Evolutionary conservation across 148 eudicot genomes (phyloP).

Genomic region (Silene conica): DNA sequence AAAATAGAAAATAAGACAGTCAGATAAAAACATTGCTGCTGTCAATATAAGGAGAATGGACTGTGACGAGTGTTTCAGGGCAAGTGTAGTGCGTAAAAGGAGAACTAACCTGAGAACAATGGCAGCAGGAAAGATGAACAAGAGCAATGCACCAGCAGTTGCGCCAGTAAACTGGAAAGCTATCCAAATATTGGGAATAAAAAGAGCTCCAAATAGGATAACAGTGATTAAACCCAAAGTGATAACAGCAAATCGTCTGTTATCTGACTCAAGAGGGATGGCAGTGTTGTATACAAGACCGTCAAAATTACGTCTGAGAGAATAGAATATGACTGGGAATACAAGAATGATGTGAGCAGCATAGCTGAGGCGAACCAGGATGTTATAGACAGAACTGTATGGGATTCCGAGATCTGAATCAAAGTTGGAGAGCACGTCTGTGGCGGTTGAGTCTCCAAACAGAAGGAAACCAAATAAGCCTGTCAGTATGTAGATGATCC

Average conservation of each 20-base stretch:
- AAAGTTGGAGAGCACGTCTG: constrained; percentile 84
- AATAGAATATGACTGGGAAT: constrained; percentile 84
- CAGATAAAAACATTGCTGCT: no score
- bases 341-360: constrained; percentile 88
- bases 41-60: no score
- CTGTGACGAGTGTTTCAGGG: no score
- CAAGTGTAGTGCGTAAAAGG: no score
- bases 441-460: constrained; percentile 82
- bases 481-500: constrained; percentile 67
- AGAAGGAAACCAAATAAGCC: constrained; percentile 84
- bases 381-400: constrained; percentile 63
- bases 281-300: constrained; percentile 68
- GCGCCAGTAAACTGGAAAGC: constrained; percentile 98
- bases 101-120: constrained; percentile 65
- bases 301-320: constrained; percentile 74
- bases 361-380: constrained; percentile 80
- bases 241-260: constrained; percentile 46
- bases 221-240: constrained; percentile 54
- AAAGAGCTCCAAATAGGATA: constrained; percentile 73
- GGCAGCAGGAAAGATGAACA: constrained; percentile 87
- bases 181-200: constrained; percentile 88
- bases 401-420: constrained; percentile 83
- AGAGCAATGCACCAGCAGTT: constrained; percentile 82
- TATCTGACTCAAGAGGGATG: constrained; percentile 58
- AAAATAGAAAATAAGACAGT: neutral